Conservation (phyloP, 306 rosid genomes). For the Erythrophleum fordii region DNA sequence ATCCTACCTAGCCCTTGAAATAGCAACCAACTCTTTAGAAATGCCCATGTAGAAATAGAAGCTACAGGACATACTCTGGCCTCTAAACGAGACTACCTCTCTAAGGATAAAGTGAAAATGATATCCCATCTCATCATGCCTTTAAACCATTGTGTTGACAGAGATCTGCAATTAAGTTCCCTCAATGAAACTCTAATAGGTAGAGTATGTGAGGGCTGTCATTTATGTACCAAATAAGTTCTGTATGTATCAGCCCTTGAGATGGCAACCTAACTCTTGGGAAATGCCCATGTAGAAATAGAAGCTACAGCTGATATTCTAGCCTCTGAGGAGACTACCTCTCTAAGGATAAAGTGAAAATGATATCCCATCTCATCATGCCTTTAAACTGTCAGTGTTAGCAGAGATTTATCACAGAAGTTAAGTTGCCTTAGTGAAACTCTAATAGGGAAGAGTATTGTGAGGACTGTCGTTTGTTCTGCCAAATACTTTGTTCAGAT, state of each 20-base stretch:
- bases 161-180: too few species aligned
- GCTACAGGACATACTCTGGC: too few species aligned
- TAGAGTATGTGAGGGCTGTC: too few species aligned
- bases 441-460: background rate
- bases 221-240: too few species aligned
- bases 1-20: background rate
- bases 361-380: background rate
- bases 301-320: background rate
- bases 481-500: background rate
- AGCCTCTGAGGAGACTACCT: background rate
- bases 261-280: background rate
- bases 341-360: background rate
- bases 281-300: background rate
- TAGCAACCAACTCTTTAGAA: background rate
- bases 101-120: too few species aligned
- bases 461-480: background rate
- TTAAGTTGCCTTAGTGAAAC: background rate
- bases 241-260: too few species aligned
- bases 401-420: background rate
- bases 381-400: background rate
- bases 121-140: too few species aligned
- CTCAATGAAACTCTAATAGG: too few species aligned
- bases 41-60: too few species aligned
- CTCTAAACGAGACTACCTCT: too few species aligned
- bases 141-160: too few species aligned